Evolutionary conservation across 2,329 filamentous ascomycete genomes (phyloP).

Genomic region (Harringtonia aguacate): DNA sequence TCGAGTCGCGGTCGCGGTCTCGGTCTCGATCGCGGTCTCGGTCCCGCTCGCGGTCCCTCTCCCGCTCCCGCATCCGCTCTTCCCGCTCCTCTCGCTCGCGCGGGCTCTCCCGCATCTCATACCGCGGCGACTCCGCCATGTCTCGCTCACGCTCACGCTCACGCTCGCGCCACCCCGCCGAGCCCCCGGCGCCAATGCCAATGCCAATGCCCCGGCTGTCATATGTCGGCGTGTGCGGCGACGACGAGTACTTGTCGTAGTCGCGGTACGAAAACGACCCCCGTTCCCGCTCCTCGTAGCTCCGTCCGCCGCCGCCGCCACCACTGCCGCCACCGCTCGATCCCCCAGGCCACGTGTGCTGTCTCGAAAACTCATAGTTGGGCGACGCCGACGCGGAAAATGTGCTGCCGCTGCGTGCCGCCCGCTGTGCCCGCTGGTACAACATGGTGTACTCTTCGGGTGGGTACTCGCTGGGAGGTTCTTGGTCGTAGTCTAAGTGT

Average conservation of each 20-base stretch:
- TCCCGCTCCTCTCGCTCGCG: neutral
- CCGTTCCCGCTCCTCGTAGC: conserved; percentile 8
- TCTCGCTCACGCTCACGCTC: neutral
- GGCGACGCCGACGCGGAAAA: conserved; percentile 9
- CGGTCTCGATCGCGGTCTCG: conserved; percentile 7
- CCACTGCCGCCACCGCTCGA: neutral
- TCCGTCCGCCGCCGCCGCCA: conserved; percentile 3
- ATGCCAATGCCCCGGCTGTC: conserved; percentile 1
- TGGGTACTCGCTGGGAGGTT: conserved; percentile 4
- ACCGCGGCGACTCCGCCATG: conserved; percentile 5
- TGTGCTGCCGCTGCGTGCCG: conserved; percentile 3
- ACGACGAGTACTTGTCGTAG: conserved; percentile 2
- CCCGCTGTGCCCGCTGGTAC: conserved; percentile 8
- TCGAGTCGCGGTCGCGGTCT: neutral
- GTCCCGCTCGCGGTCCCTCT: conserved; percentile 4
- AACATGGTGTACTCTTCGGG: neutral
- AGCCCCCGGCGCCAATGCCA: no score
- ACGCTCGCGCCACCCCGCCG: conserved; percentile 2
- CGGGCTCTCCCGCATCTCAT: conserved; percentile 1
- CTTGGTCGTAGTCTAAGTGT: neutral
- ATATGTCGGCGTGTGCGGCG: conserved; percentile 7
- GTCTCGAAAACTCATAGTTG: conserved; percentile 7
- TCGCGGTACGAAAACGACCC: neutral
- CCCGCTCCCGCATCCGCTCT: conserved; percentile 11
- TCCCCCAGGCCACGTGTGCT: conserved; percentile 4